Evolutionary conservation across 1,284 basidiomycete genomes (phyloP), one percentile per base, ranked within the genome.

Genomic region (Inonotus obliquus): DNA sequence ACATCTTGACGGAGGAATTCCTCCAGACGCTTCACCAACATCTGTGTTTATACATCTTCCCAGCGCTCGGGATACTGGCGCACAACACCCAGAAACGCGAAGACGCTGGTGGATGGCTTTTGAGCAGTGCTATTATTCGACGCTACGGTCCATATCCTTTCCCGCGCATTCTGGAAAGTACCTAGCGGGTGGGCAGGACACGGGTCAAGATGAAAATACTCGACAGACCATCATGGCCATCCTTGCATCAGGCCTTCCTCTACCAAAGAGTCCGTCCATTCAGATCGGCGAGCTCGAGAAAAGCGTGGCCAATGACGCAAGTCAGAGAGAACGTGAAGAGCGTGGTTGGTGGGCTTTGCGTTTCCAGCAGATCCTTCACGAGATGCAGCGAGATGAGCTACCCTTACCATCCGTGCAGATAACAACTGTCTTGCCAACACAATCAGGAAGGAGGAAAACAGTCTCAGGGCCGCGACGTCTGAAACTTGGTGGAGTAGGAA

Each of bases 291-390:
- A 77, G 41, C 67, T 67, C 14, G 67, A 72, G 32, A 65, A 68
- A 9, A 70, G 69, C 11, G 67, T 73, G 57, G 63, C 65, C 10
- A 54, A 70, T 19, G 69, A 71, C 65, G 65, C 72, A 39, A 72
- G 70, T 27, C 72, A 75, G 55, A 76, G 77, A 58, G 90, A 92
- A 68, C 73, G 87, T 45, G 86, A 91, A 69, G 87, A 92, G 67
- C 77, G 90, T 0, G 86, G 83, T 2, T 92, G 89, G 87, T 92
- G 91, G 90, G 79, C 84, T 2, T 68, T 86, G 57, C 76, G 88
- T 48, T 91, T 91, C 67, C 84, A 86, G 66, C 82, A 88, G 65
- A 84, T 91, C 4, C 75, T 87, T 63, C 72, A 75, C 35, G 86
- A 88, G 69, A 69, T 84, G 66, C 74, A 77, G 62, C 60, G 68